Percentiles rank a stretch among this genome's conserved stretches.
Evolutionary conservation across 2,329 filamentous ascomycete species (phyloP).

Genomic region (Beauveria medogensis): DNA sequence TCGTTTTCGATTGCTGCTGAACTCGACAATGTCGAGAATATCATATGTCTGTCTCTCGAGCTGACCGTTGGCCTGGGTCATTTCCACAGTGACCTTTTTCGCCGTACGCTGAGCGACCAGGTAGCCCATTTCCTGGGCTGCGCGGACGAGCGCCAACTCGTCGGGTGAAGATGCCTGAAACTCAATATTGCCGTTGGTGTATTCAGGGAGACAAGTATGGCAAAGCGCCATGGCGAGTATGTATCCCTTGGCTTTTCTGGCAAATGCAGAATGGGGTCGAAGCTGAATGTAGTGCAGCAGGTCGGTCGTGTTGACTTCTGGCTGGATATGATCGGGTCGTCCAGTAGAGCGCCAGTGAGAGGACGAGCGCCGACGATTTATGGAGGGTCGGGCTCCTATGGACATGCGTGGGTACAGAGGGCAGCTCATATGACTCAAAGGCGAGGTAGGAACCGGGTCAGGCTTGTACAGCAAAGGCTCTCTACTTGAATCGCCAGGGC

Average conservation of each 20-base stretch:
- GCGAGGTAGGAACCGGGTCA: conserved; percentile 22
- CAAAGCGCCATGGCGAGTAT: conserved; percentile 79
- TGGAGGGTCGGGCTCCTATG: conserved; percentile 23
- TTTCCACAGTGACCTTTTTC: conserved; percentile 52
- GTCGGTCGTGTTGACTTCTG: conserved; percentile 59
- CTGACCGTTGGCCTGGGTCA: conserved; percentile 29
- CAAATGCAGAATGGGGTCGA: conserved; percentile 68
- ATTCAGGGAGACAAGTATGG: conserved; percentile 83
- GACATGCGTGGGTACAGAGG: conserved; percentile 24
- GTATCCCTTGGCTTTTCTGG: conserved; percentile 72
- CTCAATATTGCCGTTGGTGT: conserved; percentile 56
- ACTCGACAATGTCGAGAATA: conserved; percentile 81
- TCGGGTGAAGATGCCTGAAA: conserved; percentile 89
- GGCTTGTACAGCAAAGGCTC: conserved; percentile 22
- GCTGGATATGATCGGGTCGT: conserved; percentile 41
- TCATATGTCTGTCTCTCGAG: conserved; percentile 59
- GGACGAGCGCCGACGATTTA: conserved; percentile 33
- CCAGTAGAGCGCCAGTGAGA: conserved; percentile 43
- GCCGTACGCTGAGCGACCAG: conserved; percentile 66
- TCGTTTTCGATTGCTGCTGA: conserved; percentile 79
- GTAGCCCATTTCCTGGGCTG: conserved; percentile 79
- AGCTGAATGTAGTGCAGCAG: conserved; percentile 69
- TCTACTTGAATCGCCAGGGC: conserved; percentile 17
- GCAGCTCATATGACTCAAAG: conserved; percentile 18
- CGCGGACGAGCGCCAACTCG: conserved; percentile 76